Evolutionary conservation across 768 basidiomycete genomes (phyloP).

Genomic region (Paxillus ammoniavirescens): DNA sequence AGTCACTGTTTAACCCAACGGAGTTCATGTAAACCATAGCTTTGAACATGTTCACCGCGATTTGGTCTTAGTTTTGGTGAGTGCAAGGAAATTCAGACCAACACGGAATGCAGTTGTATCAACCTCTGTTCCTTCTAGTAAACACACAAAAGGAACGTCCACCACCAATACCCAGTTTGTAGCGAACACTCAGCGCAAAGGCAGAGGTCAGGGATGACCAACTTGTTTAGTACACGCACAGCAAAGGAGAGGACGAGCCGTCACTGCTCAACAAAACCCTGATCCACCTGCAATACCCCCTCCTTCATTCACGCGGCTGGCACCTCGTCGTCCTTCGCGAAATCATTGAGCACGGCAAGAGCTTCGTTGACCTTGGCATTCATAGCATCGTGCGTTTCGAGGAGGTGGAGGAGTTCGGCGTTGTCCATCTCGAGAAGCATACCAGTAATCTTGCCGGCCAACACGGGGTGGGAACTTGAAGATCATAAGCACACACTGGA

Average conservation of each 20-base stretch:
- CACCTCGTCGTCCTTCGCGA: slow-evolving; percentile 46
- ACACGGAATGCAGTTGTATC: slow-evolving; percentile 53
- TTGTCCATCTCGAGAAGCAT: slow-evolving; percentile 99
- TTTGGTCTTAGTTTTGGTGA: background rate
- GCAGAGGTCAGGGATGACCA: slow-evolving; percentile 39
- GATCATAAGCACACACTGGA: slow-evolving; percentile 6
- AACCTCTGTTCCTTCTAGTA: slow-evolving; percentile 52
- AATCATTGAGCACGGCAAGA: slow-evolving; percentile 84
- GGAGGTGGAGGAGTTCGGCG: slow-evolving; percentile 82
- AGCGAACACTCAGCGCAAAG: slow-evolving; percentile 36
- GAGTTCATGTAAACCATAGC: slow-evolving; percentile 8
- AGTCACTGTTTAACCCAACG: background rate
- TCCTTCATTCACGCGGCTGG: slow-evolving; percentile 1
- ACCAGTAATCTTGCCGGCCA: slow-evolving; percentile 98
- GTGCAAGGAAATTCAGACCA: too few species aligned
- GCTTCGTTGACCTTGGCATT: slow-evolving; percentile 91
- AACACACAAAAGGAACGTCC: slow-evolving; percentile 56
- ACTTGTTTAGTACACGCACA: slow-evolving; percentile 33
- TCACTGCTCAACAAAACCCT: slow-evolving; percentile 37
- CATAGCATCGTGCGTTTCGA: slow-evolving; percentile 82
- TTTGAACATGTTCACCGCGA: background rate
- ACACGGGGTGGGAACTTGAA: slow-evolving; percentile 76
- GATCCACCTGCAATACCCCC: slow-evolving; percentile 9
- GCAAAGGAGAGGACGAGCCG: slow-evolving; percentile 50
- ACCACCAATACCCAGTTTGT: slow-evolving; percentile 44